These are phyloP conservation scores for Aspergillus sp. DNA, from an alignment of 2,329 filamentous ascomycete species.

Conservation along the genomic window DNA sequence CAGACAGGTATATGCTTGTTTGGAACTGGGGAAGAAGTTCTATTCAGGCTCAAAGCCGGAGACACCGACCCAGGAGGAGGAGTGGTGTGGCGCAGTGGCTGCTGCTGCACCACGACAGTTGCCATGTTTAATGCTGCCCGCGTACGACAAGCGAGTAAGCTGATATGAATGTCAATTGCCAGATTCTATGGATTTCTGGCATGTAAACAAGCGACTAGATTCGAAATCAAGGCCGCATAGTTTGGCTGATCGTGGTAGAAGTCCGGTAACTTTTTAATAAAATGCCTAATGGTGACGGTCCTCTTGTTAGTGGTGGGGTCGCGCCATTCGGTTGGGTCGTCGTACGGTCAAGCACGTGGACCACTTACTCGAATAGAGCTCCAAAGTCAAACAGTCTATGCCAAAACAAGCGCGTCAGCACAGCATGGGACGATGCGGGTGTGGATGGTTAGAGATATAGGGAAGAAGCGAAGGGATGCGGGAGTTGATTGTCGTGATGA, in stretches of 20 bases:
- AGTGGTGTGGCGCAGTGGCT: conserved; percentile 48
- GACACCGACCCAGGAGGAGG: conserved; percentile 46
- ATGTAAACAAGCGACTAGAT: neutral
- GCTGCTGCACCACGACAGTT: conserved; percentile 49
- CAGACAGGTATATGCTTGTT: conserved; percentile 92
- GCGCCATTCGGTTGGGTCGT: neutral
- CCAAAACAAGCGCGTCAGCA: neutral
- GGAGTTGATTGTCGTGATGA: conserved; percentile 1
- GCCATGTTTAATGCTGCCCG: conserved; percentile 36
- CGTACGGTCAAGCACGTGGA: conserved; percentile 4
- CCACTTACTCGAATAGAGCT: conserved; percentile 1
- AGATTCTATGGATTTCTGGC: neutral
- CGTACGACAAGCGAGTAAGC: neutral
- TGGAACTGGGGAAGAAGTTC: conserved; percentile 65
- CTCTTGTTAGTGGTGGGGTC: neutral
- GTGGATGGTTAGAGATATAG: neutral
- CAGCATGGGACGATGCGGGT: neutral
- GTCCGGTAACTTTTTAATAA: neutral
- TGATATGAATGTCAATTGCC: neutral
- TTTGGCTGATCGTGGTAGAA: neutral
- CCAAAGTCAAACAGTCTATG: neutral
- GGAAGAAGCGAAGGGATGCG: conserved; percentile 1
- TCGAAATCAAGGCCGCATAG: conserved; percentile 4
- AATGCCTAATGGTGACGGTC: neutral
- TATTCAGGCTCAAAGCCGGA: conserved; percentile 58